Percentiles rank a stretch among this genome's conserved stretches.
These are phyloP conservation scores for Phialemonium atrogriseum DNA, from an alignment of 2,329 filamentous ascomycete genomes.

Conservation along the genomic window DNA sequence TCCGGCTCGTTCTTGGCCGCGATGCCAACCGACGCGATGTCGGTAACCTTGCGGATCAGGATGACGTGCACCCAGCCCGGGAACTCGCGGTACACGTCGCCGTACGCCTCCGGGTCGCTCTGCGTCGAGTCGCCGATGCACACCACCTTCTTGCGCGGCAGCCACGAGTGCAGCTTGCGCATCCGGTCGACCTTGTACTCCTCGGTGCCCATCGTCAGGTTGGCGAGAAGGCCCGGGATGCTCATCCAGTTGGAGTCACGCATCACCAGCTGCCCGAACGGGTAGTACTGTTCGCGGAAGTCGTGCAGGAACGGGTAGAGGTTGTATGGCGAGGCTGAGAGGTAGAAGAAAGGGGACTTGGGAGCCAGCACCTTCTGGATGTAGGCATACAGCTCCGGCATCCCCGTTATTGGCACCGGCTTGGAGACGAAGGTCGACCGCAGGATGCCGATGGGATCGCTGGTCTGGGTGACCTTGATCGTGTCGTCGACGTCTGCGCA, in stretches of 20 bases:
- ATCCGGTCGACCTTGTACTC: conserved; percentile 81
- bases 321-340: conserved; percentile 91
- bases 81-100: conserved; percentile 47
- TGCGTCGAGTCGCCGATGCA: conserved; percentile 88
- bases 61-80: conserved; percentile 76
- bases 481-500: conserved; percentile 79
- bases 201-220: conserved; percentile 71
- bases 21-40: conserved; percentile 62
- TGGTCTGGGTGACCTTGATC: conserved; percentile 83
- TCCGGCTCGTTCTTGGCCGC: conserved; percentile 63
- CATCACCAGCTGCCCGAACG: conserved; percentile 71
- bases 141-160: conserved; percentile 72
- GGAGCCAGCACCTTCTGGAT: conserved; percentile 46
- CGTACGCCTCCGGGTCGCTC: conserved; percentile 84
- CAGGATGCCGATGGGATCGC: conserved; percentile 71
- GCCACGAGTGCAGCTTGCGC: conserved; percentile 66
- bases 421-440: conserved; percentile 74
- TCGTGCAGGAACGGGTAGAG: conserved; percentile 77
- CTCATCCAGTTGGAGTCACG: conserved; percentile 84
- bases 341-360: conserved; percentile 78
- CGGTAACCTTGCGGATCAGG: conserved; percentile 74
- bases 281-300: conserved; percentile 66
- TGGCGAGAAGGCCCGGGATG: conserved; percentile 68
- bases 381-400: conserved; percentile 74
- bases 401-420: conserved; percentile 63